Base-by-base conservation (phyloP, 1,284 basidiomycete species). In the Agroathelia rolfsii region DNA sequence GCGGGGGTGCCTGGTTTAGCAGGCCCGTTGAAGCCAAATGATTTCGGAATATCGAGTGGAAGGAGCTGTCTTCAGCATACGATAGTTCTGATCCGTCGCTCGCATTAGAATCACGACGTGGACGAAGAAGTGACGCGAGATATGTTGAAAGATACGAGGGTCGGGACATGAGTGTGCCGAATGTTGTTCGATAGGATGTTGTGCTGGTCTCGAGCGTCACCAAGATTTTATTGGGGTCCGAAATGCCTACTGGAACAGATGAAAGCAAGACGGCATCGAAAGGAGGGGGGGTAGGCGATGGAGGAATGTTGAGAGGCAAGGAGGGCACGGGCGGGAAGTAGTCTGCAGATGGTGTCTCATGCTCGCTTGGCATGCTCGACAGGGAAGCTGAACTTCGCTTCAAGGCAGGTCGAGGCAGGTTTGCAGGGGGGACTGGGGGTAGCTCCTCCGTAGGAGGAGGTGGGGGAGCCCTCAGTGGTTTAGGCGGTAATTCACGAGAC, bases 141-240 rank as follows among this genome's bases (percentile, higher is more conserved):
- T 76, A 83, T 13, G 51, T 57, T 0, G 76, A 62, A 8, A 86
- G 62, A 41, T 69, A 58, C 1, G 82, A 86, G 1, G 74, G 67
- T 5, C 78, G 70, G 10, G 80, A 80, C 2, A 58, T 63, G 33
- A 86, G 53, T 2, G 83, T 81, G 19, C 61, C 58, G 35, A 82
- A 51, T 0, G 76, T 77, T 3, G 79, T 80, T 34, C 69, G 69
- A 47, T 72, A 67, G 0, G 71, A 72, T 13, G 59, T 46, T 1
- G 78, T 79, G 41, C 70, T 72, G 11, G 82, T 83, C 54, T 85
- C 82, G 28, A 85, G 43, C 3, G 72, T 69, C 29, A 85, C 65
- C 31, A 85, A 70, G 23, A 75, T 55, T 42, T 72, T 74, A 8
- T 68, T 64, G n/a, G 63, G 64, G 43, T 83, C 72, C 12, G 68